A percentile compares a stretch with the other conserved stretches of the same genome.
These are phyloP conservation scores for Tricholoma terreum DNA, from an alignment of 768 basidiomycete species.

Conservation along the genomic window DNA sequence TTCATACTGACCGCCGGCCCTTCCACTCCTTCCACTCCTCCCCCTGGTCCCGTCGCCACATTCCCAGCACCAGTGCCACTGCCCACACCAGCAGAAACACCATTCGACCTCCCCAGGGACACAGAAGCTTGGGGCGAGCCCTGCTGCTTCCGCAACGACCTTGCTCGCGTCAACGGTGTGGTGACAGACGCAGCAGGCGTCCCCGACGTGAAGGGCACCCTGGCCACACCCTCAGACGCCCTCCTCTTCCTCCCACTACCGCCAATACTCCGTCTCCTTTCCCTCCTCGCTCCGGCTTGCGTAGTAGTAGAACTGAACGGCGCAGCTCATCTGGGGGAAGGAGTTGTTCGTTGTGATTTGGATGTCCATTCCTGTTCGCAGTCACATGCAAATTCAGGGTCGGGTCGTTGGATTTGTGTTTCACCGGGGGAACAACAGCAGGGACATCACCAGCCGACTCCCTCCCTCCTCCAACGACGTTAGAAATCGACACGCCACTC, in stretches of 20 bases:
- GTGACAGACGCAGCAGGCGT: conserved; percentile 6
- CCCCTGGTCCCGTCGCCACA: too few species aligned
- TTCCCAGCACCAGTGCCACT: too few species aligned
- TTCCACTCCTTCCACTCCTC: neutral
- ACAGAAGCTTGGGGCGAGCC: conserved; percentile 29
- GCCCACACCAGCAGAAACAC: conserved; percentile 21
- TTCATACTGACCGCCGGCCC: conserved; percentile 47
- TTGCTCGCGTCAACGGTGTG: conserved; percentile 7
- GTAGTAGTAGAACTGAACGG: conserved; percentile 12
- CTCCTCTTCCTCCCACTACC: too few species aligned
- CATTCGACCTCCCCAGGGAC: conserved; percentile 34
- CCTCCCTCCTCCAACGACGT: too few species aligned
- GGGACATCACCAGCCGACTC: conserved; percentile 1
- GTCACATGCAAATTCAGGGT: neutral
- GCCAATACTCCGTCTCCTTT: too few species aligned
- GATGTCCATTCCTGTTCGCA: neutral
- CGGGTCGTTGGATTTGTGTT: neutral
- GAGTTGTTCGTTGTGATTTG: conserved; percentile 16
- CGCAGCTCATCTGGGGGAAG: conserved; percentile 54
- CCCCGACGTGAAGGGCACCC: conserved; percentile 42
- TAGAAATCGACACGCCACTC: conserved; percentile 40
- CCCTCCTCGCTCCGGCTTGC: too few species aligned
- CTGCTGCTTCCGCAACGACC: conserved; percentile 11
- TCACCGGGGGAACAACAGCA: neutral
- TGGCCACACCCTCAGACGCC: too few species aligned